Evolutionary conservation across 2,329 filamentous ascomycete genomes (phyloP).

Genomic region (Cladorrhinum sp.): DNA sequence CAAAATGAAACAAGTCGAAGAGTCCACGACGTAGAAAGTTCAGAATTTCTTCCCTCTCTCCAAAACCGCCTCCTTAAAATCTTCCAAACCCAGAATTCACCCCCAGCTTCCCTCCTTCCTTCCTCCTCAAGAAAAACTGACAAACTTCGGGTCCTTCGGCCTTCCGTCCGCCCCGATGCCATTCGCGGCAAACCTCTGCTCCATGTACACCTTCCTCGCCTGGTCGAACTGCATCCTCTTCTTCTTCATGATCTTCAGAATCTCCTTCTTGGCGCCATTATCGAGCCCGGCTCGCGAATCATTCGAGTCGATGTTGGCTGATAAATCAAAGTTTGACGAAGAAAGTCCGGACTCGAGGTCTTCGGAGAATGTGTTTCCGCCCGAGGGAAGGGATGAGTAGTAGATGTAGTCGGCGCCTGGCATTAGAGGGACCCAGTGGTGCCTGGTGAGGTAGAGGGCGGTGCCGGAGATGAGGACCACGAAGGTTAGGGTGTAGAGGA

Average conservation of each 20-base stretch:
- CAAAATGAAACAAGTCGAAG: too few species aligned
- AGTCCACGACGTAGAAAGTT: too few species aligned
- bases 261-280: slow-evolving; percentile 72
- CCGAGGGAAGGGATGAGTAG: slow-evolving; percentile 63
- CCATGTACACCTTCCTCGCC: slow-evolving; percentile 80
- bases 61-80: background rate
- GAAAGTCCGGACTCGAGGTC: slow-evolving; percentile 88
- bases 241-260: slow-evolving; percentile 88
- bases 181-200: slow-evolving; percentile 80
- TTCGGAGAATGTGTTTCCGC: slow-evolving; percentile 62
- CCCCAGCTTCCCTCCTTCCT: background rate
- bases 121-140: slow-evolving; percentile 69
- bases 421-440: slow-evolving; percentile 70
- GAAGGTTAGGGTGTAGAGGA: slow-evolving; percentile 76
- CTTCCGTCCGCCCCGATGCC: slow-evolving; percentile 85
- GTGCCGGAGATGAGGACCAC: slow-evolving; percentile 69
- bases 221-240: slow-evolving; percentile 83
- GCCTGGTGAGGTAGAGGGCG: slow-evolving; percentile 75
- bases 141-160: slow-evolving; percentile 90
- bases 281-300: slow-evolving; percentile 82
- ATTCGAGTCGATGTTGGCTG: slow-evolving; percentile 72
- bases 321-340: slow-evolving; percentile 78
- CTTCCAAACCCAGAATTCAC: background rate
- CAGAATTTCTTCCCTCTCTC: background rate
- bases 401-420: slow-evolving; percentile 65